A percentile compares a stretch with the other conserved stretches of the same genome.
Conservation (phyloP, 805 yeast genomes). For the Nakazawaea populi region DNA sequence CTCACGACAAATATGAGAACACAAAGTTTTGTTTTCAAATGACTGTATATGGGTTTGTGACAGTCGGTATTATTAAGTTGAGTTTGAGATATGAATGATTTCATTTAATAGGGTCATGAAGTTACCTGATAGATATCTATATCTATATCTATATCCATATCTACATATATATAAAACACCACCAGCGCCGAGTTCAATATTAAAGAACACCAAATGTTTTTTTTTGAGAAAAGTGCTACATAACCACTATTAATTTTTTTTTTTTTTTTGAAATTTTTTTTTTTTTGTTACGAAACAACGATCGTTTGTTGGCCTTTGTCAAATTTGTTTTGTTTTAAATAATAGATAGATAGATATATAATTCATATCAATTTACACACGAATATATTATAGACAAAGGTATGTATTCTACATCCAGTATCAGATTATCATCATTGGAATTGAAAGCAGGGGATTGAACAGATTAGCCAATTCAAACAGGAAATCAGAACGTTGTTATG, state of each 20-base stretch:
- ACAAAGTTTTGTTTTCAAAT: too few relatives aligned
- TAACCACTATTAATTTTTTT: background rate
- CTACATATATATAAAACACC: background rate
- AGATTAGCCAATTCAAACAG: too few relatives aligned
- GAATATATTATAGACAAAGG: background rate
- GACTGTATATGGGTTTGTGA: too few relatives aligned
- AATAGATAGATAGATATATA: background rate
- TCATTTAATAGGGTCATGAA: too few relatives aligned
- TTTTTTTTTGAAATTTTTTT: background rate
- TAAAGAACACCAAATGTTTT: too few relatives aligned
- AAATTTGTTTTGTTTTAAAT: background rate
- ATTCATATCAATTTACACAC: background rate
- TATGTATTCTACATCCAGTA: background rate
- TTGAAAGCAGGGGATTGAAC: background rate
- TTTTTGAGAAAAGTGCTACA: background rate
- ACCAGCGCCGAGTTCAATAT: background rate
- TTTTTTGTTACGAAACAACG: background rate
- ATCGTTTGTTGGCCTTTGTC: conserved; percentile 1
- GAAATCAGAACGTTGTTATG: too few relatives aligned
- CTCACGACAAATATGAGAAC: too few relatives aligned
- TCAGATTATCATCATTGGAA: background rate
- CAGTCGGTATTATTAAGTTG: too few relatives aligned
- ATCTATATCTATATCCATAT: background rate
- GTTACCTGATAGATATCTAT: background rate
- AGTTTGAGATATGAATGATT: too few relatives aligned